Percentiles rank a stretch among this genome's conserved stretches.
Conservation (phyloP, 2,329 filamentous ascomycete genomes). For the Bipolaris victoriae region DNA sequence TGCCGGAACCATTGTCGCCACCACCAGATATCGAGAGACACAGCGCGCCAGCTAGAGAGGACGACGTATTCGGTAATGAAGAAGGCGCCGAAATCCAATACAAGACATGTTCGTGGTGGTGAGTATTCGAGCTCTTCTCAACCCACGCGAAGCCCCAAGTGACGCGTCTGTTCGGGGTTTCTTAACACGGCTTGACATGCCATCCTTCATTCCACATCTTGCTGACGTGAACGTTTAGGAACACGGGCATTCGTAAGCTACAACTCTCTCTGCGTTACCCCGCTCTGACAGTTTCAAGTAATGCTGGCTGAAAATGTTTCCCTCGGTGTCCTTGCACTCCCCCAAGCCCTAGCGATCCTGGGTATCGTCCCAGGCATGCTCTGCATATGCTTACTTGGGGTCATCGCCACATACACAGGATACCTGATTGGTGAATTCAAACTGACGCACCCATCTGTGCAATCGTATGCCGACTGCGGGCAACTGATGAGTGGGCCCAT, state of each 20-base stretch:
- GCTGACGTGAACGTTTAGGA: neutral
- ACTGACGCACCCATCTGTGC: constrained; percentile 62
- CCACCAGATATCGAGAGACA: constrained; percentile 25
- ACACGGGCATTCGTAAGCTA: constrained; percentile 6
- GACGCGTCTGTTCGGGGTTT: neutral
- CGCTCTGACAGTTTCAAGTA: constrained; percentile 36
- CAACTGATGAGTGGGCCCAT: constrained; percentile 65
- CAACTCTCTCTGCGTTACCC: neutral
- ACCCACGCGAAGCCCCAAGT: neutral
- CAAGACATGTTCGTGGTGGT: constrained; percentile 59
- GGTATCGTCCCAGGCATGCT: constrained; percentile 63
- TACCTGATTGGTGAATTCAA: constrained; percentile 67
- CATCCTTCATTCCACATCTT: neutral
- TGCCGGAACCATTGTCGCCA: neutral
- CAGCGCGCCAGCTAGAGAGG: neutral
- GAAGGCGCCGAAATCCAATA: constrained; percentile 55
- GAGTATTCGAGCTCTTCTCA: constrained; percentile 7
- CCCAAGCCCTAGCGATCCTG: constrained; percentile 58
- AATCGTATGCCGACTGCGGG: constrained; percentile 72
- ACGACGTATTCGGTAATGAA: constrained; percentile 37
- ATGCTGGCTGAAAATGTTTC: constrained; percentile 67
- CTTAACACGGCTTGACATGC: neutral
- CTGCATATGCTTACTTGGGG: constrained; percentile 59
- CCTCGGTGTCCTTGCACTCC: constrained; percentile 62
- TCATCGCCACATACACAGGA: constrained; percentile 65